Evolutionary conservation across 441 rosid genomes (phyloP).

Genomic region (Eutrema salsugineum): DNA sequence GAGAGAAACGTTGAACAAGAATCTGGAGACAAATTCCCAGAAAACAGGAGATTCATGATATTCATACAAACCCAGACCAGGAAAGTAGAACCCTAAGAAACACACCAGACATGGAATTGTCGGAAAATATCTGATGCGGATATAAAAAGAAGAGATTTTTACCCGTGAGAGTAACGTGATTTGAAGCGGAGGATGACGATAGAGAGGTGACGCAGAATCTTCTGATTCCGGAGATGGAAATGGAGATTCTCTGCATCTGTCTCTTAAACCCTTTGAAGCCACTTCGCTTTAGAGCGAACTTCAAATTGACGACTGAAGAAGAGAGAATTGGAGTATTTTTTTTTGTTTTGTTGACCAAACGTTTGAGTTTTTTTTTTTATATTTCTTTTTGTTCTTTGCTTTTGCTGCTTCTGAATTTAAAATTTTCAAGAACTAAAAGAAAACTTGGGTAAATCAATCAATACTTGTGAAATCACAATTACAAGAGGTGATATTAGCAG

Average conservation of each 20-base stretch:
- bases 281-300: background rate
- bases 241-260: conserved; percentile 23
- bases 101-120: background rate
- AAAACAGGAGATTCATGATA: background rate
- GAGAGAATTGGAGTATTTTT: background rate
- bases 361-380: background rate
- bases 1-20: background rate
- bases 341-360: background rate
- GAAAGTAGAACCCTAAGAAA: conserved; percentile 4
- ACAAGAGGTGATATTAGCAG: background rate
- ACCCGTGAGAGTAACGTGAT: conserved; percentile 20
- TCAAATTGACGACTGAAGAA: background rate
- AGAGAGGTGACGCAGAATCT: conserved; percentile 23
- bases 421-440: background rate
- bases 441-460: no score
- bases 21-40: background rate
- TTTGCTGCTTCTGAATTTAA: background rate
- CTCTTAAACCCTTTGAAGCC: background rate
- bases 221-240: conserved; percentile 18
- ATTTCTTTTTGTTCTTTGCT: background rate
- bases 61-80: background rate
- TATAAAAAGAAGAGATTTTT: background rate
- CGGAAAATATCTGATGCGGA: background rate
- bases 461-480: background rate
- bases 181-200: conserved; percentile 15